Conservation (phyloP, 768 basidiomycete genomes). For the Lentinus tigrinus region DNA sequence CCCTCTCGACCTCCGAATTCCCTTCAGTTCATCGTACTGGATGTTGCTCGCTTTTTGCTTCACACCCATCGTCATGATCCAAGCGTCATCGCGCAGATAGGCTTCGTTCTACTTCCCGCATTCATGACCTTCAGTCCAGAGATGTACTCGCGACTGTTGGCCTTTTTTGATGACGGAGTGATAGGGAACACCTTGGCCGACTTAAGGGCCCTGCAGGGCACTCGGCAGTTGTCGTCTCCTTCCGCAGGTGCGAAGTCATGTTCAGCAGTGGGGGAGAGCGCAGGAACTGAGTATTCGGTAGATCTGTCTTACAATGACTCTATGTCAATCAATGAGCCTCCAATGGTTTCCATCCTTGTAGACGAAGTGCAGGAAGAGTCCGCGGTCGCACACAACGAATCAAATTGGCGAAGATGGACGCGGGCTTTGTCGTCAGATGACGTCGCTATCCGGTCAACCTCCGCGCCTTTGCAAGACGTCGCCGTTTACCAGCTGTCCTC, state of each 20-base stretch:
- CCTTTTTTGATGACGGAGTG: slow-evolving; percentile 66
- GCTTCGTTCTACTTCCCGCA: slow-evolving; percentile 70
- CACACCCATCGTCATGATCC: slow-evolving; percentile 52
- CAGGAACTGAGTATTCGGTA: neutral
- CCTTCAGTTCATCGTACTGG: slow-evolving; percentile 69
- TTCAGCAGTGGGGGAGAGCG: neutral
- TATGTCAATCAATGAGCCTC: slow-evolving; percentile 19
- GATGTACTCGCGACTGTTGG: slow-evolving; percentile 62
- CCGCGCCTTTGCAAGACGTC: slow-evolving; percentile 54
- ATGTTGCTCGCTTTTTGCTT: slow-evolving; percentile 68
- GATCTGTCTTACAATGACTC: slow-evolving; percentile 8
- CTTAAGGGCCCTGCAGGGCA: slow-evolving; percentile 33
- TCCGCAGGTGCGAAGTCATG: slow-evolving; percentile 16
- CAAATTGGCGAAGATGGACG: slow-evolving; percentile 26
- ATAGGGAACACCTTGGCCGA: slow-evolving; percentile 53
- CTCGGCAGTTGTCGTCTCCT: slow-evolving; percentile 12
- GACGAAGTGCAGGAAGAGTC: slow-evolving; percentile 44
- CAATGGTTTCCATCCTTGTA: slow-evolving; percentile 60
- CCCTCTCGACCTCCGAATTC: slow-evolving; percentile 72
- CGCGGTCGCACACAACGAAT: neutral
- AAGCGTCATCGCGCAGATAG: slow-evolving; percentile 55
- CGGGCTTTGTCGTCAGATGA: slow-evolving; percentile 8
- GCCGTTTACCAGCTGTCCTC: slow-evolving; percentile 60
- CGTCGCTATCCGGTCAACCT: slow-evolving; percentile 42
- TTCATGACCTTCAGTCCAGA: slow-evolving; percentile 64